Evolutionary conservation across 176 grass and related monocot genomes (phyloP).

Genomic region (Hyparrhenia diplandra): DNA sequence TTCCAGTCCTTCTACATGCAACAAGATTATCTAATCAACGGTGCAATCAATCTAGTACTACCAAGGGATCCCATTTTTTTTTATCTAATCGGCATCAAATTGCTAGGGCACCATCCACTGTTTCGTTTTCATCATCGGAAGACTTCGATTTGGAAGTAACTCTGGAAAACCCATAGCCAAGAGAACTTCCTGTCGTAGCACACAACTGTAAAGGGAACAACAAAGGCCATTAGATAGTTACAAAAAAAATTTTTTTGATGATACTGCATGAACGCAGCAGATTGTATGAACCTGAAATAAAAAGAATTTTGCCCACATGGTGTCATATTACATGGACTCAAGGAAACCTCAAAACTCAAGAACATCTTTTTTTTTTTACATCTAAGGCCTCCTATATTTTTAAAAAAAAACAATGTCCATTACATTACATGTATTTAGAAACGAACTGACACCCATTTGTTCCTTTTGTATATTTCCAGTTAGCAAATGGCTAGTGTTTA

Average conservation of each 20-base stretch:
- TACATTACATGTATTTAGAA: no score
- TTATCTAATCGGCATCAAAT: conserved; percentile 27
- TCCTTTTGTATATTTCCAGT: background rate
- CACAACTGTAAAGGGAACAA: conserved; percentile 52
- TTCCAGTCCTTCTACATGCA: conserved; percentile 43
- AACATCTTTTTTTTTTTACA: no score
- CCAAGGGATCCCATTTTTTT: background rate
- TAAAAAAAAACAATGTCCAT: no score
- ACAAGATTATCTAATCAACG: conserved; percentile 36
- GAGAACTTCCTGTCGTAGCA: conserved; percentile 67
- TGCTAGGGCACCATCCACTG: conserved; percentile 62
- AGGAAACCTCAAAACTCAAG: background rate
- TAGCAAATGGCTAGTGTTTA: background rate
- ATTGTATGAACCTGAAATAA: background rate
- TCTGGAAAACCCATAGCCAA: conserved; percentile 82
- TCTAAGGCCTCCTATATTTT: no score
- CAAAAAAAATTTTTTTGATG: background rate
- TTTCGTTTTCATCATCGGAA: conserved; percentile 66
- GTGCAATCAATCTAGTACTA: conserved; percentile 9
- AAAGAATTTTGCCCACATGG: background rate
- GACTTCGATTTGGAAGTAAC: conserved; percentile 54
- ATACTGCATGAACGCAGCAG: background rate
- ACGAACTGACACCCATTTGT: background rate
- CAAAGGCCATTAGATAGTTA: background rate
- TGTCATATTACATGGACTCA: no score